These are phyloP conservation scores for Metschnikowia amazonensis DNA, from an alignment of 805 yeast species.

Conservation along the genomic window DNA sequence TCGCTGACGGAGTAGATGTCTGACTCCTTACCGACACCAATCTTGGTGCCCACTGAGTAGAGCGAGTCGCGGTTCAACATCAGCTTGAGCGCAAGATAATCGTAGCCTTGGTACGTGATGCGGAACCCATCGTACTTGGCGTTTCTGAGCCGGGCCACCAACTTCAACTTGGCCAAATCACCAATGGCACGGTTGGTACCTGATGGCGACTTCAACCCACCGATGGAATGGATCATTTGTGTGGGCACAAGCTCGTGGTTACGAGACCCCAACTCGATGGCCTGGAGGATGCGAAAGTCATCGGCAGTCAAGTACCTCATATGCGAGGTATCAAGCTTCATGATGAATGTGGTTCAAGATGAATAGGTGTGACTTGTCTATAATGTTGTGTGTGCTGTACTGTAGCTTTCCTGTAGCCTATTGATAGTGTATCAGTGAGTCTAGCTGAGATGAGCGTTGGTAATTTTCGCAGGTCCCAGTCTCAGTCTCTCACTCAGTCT, in stretches of 20 bases:
- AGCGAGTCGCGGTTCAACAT: slow-evolving; percentile 71
- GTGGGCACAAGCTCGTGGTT: slow-evolving; percentile 96
- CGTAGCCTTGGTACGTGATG: slow-evolving; percentile 84
- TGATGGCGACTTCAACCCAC: slow-evolving; percentile 71
- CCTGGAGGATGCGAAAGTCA: slow-evolving; percentile 85
- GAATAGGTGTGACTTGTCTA: too few relatives aligned
- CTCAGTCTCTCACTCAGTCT: too few relatives aligned
- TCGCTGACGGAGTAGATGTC: slow-evolving; percentile 86
- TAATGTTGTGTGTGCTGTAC: too few relatives aligned
- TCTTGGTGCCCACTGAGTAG: slow-evolving; percentile 76
- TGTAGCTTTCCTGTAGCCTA: too few relatives aligned
- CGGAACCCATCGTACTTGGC: slow-evolving; percentile 95
- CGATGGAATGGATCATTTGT: slow-evolving; percentile 69
- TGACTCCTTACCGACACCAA: slow-evolving; percentile 97
- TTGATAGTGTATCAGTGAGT: too few relatives aligned
- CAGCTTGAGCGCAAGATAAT: slow-evolving; percentile 83
- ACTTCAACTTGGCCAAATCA: slow-evolving; percentile 80
- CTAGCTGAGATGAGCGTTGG: neutral
- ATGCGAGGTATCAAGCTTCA: slow-evolving; percentile 91
- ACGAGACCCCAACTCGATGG: slow-evolving; percentile 84
- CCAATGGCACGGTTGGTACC: slow-evolving; percentile 76
- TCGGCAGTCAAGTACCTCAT: slow-evolving; percentile 90
- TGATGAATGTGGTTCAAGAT: too few relatives aligned
- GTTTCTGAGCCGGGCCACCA: slow-evolving; percentile 75
- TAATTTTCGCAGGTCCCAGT: neutral